Conservation (phyloP, 768 basidiomycete species). For the Tylopilus sp. region DNA sequence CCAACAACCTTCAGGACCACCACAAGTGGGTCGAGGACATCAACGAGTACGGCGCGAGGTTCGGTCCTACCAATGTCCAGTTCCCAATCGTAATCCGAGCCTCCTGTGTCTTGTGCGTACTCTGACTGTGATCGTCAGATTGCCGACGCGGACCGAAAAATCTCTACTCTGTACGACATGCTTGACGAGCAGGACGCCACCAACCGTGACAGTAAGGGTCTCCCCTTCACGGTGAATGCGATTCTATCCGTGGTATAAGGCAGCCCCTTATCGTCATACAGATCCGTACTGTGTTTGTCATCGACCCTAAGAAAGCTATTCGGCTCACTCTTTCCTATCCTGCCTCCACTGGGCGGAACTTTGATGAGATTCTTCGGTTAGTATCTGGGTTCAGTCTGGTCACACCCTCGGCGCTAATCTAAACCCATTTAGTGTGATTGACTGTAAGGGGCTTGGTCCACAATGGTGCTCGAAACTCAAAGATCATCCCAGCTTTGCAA, state of each 20-base stretch:
- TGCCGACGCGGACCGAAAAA: conserved; percentile 83
- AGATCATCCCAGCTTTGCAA: conserved; percentile 62
- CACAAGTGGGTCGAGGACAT: conserved; percentile 87
- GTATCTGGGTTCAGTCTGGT: conserved; percentile 3
- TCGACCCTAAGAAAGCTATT: conserved; percentile 96
- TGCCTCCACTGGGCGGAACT: conserved; percentile 94
- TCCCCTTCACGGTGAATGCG: conserved; percentile 80
- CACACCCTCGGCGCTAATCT: conserved; percentile 3
- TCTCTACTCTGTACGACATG: conserved; percentile 92
- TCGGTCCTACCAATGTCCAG: conserved; percentile 67
- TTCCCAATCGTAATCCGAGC: conserved; percentile 77
- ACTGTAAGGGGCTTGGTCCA: conserved; percentile 46
- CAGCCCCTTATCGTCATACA: conserved; percentile 25
- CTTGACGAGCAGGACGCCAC: conserved; percentile 93
- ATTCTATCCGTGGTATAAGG: not conserved
- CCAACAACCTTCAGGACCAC: conserved; percentile 86
- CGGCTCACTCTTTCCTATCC: conserved; percentile 90
- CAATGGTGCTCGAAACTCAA: conserved; percentile 29
- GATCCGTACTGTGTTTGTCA: conserved; percentile 96
- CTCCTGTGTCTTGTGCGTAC: not conserved
- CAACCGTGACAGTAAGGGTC: conserved; percentile 79
- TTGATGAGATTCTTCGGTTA: conserved; percentile 65
- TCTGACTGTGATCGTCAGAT: conserved; percentile 51
- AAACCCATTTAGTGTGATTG: conserved; percentile 57
- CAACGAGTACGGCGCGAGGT: conserved; percentile 70